Evolutionary conservation across 2,329 filamentous ascomycete species (phyloP).

Genomic region (Penicillium sp.): DNA sequence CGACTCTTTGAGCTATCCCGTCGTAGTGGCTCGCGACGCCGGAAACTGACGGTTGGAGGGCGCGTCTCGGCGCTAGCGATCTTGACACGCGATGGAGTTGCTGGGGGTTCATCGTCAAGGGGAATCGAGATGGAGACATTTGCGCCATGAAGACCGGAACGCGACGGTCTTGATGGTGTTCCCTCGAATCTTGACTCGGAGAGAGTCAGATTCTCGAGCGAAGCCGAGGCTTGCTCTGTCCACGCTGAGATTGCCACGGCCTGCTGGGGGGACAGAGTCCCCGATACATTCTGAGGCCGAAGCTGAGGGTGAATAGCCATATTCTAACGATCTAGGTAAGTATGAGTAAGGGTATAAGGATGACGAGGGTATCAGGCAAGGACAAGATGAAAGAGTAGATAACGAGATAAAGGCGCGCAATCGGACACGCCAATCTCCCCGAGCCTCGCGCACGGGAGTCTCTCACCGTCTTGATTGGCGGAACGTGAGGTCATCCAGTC

Average conservation of each 20-base stretch:
- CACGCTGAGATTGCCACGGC: conserved; percentile 65
- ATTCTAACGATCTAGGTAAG: background rate
- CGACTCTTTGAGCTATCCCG: conserved; percentile 65
- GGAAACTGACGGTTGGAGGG: conserved; percentile 42
- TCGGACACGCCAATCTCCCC: conserved; percentile 2
- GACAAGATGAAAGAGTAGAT: conserved; percentile 6
- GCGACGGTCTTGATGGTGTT: conserved; percentile 56
- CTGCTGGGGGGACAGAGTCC: conserved; percentile 35
- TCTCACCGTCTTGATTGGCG: conserved; percentile 20
- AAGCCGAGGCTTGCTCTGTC: conserved; percentile 51
- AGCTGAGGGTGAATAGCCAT: conserved; percentile 47
- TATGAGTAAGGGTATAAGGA: conserved; percentile 3
- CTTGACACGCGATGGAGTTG: conserved; percentile 29
- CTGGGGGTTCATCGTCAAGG: conserved; percentile 58
- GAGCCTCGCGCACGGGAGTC: conserved; percentile 18
- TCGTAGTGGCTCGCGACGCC: conserved; percentile 55
- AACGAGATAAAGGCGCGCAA: conserved; percentile 16
- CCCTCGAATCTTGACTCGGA: conserved; percentile 34
- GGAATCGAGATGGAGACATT: conserved; percentile 70
- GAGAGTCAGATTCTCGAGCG: conserved; percentile 36
- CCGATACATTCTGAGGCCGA: conserved; percentile 24
- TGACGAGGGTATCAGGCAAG: conserved; percentile 4
- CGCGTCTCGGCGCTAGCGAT: conserved; percentile 20
- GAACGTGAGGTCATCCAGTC: conserved; percentile 2
- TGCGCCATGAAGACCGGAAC: conserved; percentile 48